Evolutionary conservation across 768 basidiomycete species (phyloP).

Genomic region (Xerocomellus amylosporus): DNA sequence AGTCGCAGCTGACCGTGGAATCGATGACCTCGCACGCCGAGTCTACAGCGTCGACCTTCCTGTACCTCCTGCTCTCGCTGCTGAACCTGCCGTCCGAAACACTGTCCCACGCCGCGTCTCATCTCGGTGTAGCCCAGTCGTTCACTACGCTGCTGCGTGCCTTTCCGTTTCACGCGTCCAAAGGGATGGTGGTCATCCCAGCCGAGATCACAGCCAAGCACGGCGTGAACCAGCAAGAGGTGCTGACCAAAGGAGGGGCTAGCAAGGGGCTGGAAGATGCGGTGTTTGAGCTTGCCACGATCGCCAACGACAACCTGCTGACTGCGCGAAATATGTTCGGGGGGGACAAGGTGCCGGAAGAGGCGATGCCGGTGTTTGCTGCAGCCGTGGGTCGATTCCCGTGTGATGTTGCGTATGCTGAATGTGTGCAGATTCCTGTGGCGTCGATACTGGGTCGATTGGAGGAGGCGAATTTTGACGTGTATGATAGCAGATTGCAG

Average conservation of each 20-base stretch:
- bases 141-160: conserved; percentile 70
- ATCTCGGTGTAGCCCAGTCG: conserved; percentile 74
- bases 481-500: conserved; percentile 62
- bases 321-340: conserved; percentile 72
- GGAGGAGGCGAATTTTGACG: conserved; percentile 70
- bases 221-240: conserved; percentile 75
- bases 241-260: conserved; percentile 54
- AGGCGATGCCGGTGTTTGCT: conserved; percentile 70
- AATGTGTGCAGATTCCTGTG: conserved; percentile 56
- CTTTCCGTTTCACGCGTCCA: conserved; percentile 71
- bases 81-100: conserved; percentile 53
- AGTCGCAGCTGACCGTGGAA: conserved; percentile 64
- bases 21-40: conserved; percentile 73
- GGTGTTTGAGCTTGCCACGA: conserved; percentile 77
- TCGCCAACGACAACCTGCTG: conserved; percentile 76
- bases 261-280: conserved; percentile 70
- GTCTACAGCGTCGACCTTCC: conserved; percentile 72
- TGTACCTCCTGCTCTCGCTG: conserved; percentile 74
- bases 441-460: conserved; percentile 60
- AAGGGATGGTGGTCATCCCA: conserved; percentile 72
- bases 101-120: conserved; percentile 76
- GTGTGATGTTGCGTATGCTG: not conserved
- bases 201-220: conserved; percentile 79
- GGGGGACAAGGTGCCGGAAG: conserved; percentile 50
- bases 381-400: conserved; percentile 53